These are phyloP conservation scores for Fomitiporia mediterranea DNA, from an alignment of 1,284 basidiomycete genomes.

Conservation along the genomic window DNA sequence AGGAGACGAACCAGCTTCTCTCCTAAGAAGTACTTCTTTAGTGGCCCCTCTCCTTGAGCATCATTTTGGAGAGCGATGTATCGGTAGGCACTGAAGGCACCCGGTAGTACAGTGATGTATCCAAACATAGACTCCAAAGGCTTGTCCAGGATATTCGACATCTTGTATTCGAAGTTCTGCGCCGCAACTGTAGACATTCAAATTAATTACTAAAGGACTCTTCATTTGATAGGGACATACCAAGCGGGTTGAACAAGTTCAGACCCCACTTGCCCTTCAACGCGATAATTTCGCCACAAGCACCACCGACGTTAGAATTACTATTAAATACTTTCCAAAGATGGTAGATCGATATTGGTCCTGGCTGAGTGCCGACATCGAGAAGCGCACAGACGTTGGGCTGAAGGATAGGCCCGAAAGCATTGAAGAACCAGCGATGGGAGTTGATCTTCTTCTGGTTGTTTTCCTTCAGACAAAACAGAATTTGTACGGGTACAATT, in stretches of 20 bases:
- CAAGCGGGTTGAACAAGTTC: slow-evolving; percentile 79
- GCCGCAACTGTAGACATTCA: slow-evolving; percentile 55
- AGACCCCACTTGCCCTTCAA: slow-evolving; percentile 79
- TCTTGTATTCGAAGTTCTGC: slow-evolving; percentile 98
- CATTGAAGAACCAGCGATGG: slow-evolving; percentile 92
- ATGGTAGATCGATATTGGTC: slow-evolving; percentile 89
- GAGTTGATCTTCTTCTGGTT: slow-evolving; percentile 94
- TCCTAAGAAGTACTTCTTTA: slow-evolving; percentile 93
- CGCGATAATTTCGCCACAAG: slow-evolving; percentile 93
- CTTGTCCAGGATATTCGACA: slow-evolving; percentile 90
- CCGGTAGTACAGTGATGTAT: slow-evolving; percentile 89
- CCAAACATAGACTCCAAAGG: slow-evolving; percentile 85
- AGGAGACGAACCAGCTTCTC: slow-evolving; percentile 74
- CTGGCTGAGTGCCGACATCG: slow-evolving; percentile 93
- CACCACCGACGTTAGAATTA: slow-evolving; percentile 93
- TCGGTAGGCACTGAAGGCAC: slow-evolving; percentile 89
- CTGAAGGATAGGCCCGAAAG: slow-evolving; percentile 70
- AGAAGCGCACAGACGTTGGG: slow-evolving; percentile 92
- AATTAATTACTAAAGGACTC: slow-evolving; percentile 1
- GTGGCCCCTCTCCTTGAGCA: slow-evolving; percentile 72
- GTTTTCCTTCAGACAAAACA: slow-evolving; percentile 93
- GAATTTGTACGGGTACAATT: slow-evolving; percentile 83
- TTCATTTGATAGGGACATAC: slow-evolving; percentile 39
- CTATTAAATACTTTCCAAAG: slow-evolving; percentile 97
- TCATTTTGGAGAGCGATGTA: slow-evolving; percentile 93